Conservation (phyloP, 495 filamentous ascomycete species). For the Terfezia boudieri region DNA sequence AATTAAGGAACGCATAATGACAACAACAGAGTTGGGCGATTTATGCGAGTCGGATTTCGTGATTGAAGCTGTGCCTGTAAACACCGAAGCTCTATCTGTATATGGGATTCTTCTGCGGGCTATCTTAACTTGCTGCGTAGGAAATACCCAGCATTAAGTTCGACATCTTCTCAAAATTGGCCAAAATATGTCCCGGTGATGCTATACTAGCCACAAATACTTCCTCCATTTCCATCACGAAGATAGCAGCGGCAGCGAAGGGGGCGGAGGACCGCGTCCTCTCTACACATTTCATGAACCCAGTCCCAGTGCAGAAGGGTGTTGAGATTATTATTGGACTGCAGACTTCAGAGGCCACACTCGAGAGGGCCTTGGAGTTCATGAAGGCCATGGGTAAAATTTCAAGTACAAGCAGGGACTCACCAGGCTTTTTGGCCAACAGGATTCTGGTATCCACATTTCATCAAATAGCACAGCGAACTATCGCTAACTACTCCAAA, state of each 20-base stretch:
- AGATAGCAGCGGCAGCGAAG: conserved; percentile 70
- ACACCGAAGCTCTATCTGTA: background rate
- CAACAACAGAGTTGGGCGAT: conserved; percentile 52
- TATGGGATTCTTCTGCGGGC: background rate
- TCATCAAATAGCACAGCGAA: too few relatives aligned
- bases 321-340: conserved; percentile 92
- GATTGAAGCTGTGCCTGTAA: conserved; percentile 73
- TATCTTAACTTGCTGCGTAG: conserved; percentile 6
- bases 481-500: background rate
- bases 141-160: conserved; percentile 77
- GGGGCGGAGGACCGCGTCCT: conserved; percentile 66
- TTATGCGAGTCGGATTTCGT: conserved; percentile 83
- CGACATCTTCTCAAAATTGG: conserved; percentile 66
- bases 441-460: conserved; percentile 37
- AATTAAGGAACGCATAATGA: conserved; percentile 39
- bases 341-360: conserved; percentile 63
- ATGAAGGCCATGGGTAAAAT: conserved; percentile 87
- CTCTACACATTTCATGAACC: conserved; percentile 99
- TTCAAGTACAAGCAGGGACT: conserved; percentile 62
- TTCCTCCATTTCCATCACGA: conserved; percentile 89
- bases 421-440: conserved; percentile 89
- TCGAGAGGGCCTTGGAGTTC: conserved; percentile 67
- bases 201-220: conserved; percentile 94
- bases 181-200: conserved; percentile 62
- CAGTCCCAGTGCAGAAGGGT: conserved; percentile 87